Conservation (phyloP, 2,329 filamentous ascomycete species). For the Claviceps humidiphila region DNA sequence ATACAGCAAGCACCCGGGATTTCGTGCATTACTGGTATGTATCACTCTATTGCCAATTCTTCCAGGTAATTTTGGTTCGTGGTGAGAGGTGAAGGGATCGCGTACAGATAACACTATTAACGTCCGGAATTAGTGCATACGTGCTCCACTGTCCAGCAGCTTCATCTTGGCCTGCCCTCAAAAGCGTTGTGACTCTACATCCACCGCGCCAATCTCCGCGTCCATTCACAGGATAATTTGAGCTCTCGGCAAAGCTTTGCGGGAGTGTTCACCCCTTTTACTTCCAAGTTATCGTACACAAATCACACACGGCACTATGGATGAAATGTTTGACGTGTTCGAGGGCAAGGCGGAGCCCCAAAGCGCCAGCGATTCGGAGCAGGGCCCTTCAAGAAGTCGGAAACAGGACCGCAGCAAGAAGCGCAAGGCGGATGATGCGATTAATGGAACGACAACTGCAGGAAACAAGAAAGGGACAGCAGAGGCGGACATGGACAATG, state of each 20-base stretch:
- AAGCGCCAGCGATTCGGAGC: slow-evolving; percentile 31
- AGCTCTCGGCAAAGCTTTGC: neutral
- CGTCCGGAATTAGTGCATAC: slow-evolving; percentile 8
- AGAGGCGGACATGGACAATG: slow-evolving; percentile 28
- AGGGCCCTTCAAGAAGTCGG: slow-evolving; percentile 33
- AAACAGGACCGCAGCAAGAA: slow-evolving; percentile 61
- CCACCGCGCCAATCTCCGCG: neutral
- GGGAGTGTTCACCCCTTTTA: neutral
- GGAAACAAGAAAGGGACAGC: slow-evolving; percentile 7
- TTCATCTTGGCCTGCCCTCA: neutral
- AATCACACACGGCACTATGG: slow-evolving; percentile 35
- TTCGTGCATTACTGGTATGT: slow-evolving; percentile 1
- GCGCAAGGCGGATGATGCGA: slow-evolving; percentile 68
- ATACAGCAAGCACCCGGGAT: neutral
- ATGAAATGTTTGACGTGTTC: slow-evolving; percentile 75
- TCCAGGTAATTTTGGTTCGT: neutral
- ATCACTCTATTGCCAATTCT: slow-evolving; percentile 4
- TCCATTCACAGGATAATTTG: neutral
- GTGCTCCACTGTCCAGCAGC: slow-evolving; percentile 6
- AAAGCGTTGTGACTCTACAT: neutral
- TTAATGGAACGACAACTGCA: slow-evolving; percentile 37
- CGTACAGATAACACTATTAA: slow-evolving; percentile 7
- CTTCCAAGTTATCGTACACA: neutral
- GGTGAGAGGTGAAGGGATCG: neutral
- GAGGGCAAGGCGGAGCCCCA: slow-evolving; percentile 41